These are phyloP conservation scores for Papiliotrema fonsecae DNA, from an alignment of 1,284 basidiomycete species.

Conservation along the genomic window DNA sequence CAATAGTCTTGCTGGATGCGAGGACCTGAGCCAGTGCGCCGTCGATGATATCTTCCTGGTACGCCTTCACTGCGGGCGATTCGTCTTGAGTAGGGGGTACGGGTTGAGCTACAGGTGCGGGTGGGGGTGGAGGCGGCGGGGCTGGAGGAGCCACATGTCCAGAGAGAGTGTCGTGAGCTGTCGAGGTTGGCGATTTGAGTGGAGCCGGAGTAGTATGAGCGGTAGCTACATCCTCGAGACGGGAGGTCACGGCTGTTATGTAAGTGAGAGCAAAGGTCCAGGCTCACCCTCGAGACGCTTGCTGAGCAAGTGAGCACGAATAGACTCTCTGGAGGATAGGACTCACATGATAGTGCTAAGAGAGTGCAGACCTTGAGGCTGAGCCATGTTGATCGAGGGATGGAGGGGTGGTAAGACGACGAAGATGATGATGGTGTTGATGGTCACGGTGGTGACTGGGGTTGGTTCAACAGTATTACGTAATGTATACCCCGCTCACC, in stretches of 20 bases:
- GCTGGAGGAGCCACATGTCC: conserved; percentile 36
- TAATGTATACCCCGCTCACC: no score
- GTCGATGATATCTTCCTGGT: conserved; percentile 66
- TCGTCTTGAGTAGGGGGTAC: conserved; percentile 49
- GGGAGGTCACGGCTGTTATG: conserved; percentile 72
- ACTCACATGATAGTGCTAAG: conserved; percentile 45
- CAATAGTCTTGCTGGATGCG: conserved; percentile 68
- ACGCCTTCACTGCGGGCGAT: conserved; percentile 66
- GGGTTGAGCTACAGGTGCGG: conserved; percentile 49
- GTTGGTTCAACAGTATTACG: background rate
- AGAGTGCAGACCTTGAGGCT: conserved; percentile 36
- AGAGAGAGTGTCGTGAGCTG: conserved; percentile 38
- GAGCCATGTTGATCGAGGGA: conserved; percentile 6
- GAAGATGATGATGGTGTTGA: background rate
- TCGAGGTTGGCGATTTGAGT: conserved; percentile 37
- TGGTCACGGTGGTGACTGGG: background rate
- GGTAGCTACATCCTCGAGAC: conserved; percentile 83
- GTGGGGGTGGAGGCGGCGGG: conserved; percentile 41
- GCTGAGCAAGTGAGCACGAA: conserved; percentile 12
- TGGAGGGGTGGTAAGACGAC: background rate
- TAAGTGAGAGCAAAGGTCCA: background rate
- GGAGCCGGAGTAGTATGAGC: conserved; percentile 39
- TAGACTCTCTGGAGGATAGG: background rate
- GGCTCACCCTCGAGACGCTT: conserved; percentile 55
- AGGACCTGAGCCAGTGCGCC: conserved; percentile 69